Evolutionary conservation across 257 asterid species (phyloP).

Genomic region (Scutellaria barbata): DNA sequence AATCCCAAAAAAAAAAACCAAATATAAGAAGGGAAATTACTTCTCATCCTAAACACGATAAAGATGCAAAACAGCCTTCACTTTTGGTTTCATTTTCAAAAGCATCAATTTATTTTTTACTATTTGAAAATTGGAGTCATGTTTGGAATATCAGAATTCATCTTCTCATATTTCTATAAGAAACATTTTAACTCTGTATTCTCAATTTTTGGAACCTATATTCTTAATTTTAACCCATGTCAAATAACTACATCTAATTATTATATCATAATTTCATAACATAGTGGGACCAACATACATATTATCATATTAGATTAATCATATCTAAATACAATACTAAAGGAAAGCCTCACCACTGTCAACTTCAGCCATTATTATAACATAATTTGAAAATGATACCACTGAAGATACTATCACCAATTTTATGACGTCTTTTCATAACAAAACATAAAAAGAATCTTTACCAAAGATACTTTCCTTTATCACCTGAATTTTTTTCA

Average conservation of each 20-base stretch:
- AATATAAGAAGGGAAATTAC: neutral
- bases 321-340: neutral
- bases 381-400: neutral
- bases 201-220: too few relatives aligned
- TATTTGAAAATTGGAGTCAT: too few relatives aligned
- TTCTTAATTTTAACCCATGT: neutral
- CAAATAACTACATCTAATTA: neutral
- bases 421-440: neutral
- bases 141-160: too few relatives aligned
- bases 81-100: neutral
- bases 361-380: too few relatives aligned
- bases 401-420: too few relatives aligned
- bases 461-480: neutral
- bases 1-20: conserved; percentile 10
- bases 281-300: neutral
- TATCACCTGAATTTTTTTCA: neutral
- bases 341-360: too few relatives aligned
- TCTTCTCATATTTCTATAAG: too few relatives aligned
- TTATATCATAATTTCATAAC: too few relatives aligned
- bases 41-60: conserved; percentile 21
- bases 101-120: neutral
- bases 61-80: conserved; percentile 23
- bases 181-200: too few relatives aligned
- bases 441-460: neutral
- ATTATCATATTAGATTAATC: neutral